Percentiles rank a stretch among this genome's conserved stretches.
These are phyloP conservation scores for Lolium rigidum DNA, from an alignment of 176 grass and related monocot species.

Conservation along the genomic window DNA sequence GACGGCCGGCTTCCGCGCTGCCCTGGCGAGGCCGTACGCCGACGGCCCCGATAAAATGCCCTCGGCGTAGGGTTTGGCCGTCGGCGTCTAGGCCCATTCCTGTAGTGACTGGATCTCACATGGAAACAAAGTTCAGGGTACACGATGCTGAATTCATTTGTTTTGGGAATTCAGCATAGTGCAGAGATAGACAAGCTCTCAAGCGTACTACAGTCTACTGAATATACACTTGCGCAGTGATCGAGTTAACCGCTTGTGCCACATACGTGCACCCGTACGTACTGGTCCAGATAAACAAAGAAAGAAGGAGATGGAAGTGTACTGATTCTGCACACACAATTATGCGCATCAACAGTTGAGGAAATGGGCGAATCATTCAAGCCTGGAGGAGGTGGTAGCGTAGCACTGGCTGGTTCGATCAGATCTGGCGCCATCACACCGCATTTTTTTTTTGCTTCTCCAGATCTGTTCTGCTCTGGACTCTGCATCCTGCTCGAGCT, in stretches of 20 bases:
- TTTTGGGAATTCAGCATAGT: not conserved
- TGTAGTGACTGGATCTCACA: too few relatives aligned
- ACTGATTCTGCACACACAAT: not conserved
- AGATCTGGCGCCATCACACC: too few relatives aligned
- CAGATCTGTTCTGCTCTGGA: conserved; percentile 50
- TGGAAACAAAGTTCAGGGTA: not conserved
- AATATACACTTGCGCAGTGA: too few relatives aligned
- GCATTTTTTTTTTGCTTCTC: conserved; percentile 17
- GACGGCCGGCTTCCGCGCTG: too few relatives aligned
- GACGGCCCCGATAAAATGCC: too few relatives aligned
- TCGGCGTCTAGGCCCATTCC: too few relatives aligned
- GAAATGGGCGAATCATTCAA: not conserved
- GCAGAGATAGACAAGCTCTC: not conserved
- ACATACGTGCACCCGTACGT: not conserved
- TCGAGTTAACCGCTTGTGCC: not conserved
- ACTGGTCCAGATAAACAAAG: not conserved
- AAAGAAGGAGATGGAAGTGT: not conserved
- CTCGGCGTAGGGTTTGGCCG: too few relatives aligned
- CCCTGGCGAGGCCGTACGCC: too few relatives aligned
- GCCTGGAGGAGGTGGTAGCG: too few relatives aligned
- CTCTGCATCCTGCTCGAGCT: conserved; percentile 36
- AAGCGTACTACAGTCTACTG: too few relatives aligned
- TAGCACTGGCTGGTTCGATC: conserved; percentile 15
- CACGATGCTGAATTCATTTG: not conserved
- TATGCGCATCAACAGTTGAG: not conserved